Percentiles rank a stretch among this genome's conserved stretches.
phyloP scores from a whole-genome alignment of 331 rosid species.

The Malus hybrid region DNA sequence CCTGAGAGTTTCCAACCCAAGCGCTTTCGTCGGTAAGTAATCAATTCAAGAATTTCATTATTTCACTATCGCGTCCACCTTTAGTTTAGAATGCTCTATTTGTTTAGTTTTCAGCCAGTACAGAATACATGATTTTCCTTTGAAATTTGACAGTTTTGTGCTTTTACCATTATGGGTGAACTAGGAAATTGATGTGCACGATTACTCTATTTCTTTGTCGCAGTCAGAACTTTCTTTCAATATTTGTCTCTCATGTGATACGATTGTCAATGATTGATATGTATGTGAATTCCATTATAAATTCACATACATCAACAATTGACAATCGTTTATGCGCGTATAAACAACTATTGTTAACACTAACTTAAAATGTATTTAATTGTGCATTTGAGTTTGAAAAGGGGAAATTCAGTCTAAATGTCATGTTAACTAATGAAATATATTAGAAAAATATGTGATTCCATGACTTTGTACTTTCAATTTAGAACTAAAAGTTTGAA shows the following conservation, averaged over 20 bases:
- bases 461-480: too few relatives aligned
- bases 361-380: not conserved
- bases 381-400: not conserved
- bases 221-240: too few relatives aligned
- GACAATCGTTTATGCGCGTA: not conserved
- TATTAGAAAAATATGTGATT: not conserved
- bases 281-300: not conserved
- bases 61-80: not conserved
- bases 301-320: not conserved
- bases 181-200: too few relatives aligned
- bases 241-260: not conserved
- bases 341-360: not conserved
- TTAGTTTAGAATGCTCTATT: not conserved
- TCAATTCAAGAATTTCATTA: not conserved
- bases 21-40: constrained; percentile 42
- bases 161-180: too few relatives aligned
- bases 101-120: not conserved
- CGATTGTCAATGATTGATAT: not conserved
- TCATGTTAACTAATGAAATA: not conserved
- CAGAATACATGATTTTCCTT: not conserved
- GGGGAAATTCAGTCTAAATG: not conserved
- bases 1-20: constrained; percentile 10
- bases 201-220: too few relatives aligned
- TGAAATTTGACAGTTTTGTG: too few relatives aligned
- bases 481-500: too few relatives aligned